Evolutionary conservation across 306 rosid genomes (phyloP).

Genomic region (Boehmeria nivea): DNA sequence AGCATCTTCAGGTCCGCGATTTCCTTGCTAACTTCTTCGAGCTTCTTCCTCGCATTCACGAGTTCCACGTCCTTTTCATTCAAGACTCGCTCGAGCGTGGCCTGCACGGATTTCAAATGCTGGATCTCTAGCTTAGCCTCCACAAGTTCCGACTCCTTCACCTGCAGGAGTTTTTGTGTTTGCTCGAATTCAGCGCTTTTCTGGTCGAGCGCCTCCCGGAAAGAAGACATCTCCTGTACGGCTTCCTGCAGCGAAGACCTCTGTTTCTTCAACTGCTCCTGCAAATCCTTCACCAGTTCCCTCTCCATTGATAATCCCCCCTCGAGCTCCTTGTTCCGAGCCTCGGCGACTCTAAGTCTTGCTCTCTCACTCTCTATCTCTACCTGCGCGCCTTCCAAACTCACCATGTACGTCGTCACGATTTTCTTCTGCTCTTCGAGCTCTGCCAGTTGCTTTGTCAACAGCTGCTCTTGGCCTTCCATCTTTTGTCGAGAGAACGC

Average conservation of each 20-base stretch:
- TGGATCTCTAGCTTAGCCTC: conserved; percentile 81
- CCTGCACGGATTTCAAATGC: conserved; percentile 69
- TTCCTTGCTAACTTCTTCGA: conserved; percentile 56
- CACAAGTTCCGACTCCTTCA: conserved; percentile 59
- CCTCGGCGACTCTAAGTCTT: conserved; percentile 56
- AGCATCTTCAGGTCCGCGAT: conserved; percentile 60
- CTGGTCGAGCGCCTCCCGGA: conserved; percentile 46
- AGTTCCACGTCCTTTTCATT: conserved; percentile 82
- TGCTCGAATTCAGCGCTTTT: conserved; percentile 42
- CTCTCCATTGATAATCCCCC: conserved; percentile 44
- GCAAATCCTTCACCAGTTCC: conserved; percentile 56
- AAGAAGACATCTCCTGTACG: conserved; percentile 46
- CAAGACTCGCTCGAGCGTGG: conserved; percentile 57
- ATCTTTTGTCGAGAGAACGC: conserved; percentile 57
- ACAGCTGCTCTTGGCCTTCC: conserved; percentile 68
- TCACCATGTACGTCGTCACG: conserved; percentile 54
- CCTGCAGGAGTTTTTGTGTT: conserved; percentile 43
- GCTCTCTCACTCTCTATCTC: conserved; percentile 74
- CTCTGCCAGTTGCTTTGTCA: conserved; percentile 53
- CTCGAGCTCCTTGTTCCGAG: conserved; percentile 62
- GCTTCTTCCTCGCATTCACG: conserved; percentile 58
- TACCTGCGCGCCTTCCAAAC: conserved; percentile 56
- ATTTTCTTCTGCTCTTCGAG: conserved; percentile 59
- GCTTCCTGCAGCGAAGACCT: conserved; percentile 58
- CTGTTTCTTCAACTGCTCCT: conserved; percentile 59